phyloP scores from a whole-genome alignment of 129 eudicot genomes.

The Sambucus nigra region DNA sequence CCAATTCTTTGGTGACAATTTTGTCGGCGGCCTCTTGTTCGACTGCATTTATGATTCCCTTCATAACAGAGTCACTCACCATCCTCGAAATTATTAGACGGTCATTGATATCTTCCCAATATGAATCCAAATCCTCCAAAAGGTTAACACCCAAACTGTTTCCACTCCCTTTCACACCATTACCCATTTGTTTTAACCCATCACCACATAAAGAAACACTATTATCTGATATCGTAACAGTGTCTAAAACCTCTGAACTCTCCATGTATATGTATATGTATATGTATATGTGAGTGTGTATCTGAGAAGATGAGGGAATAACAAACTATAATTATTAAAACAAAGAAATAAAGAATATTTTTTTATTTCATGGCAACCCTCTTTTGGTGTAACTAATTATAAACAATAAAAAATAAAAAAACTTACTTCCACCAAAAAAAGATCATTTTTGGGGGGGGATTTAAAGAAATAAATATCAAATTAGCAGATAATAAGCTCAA shows the following conservation, averaged over 20 bases:
- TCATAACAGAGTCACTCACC: conserved; percentile 74
- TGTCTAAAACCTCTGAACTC: conserved; percentile 36
- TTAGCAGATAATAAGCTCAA: too few species aligned
- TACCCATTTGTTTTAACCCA: conserved; percentile 22
- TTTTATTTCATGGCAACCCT: too few species aligned
- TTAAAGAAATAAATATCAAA: too few species aligned
- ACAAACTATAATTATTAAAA: not conserved
- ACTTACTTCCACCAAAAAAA: not conserved
- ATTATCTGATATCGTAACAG: conserved; percentile 17
- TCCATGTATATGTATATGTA: conserved; percentile 34
- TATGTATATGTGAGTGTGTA: not conserved
- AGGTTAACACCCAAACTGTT: conserved; percentile 30
- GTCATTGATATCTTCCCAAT: conserved; percentile 60
- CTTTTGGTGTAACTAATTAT: not conserved
- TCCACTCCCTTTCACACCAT: conserved; percentile 22
- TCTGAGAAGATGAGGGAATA: not conserved
- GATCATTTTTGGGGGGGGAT: not conserved
- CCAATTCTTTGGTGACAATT: conserved; percentile 53
- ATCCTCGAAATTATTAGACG: conserved; percentile 56
- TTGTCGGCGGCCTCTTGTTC: conserved; percentile 61
- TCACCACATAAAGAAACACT: conserved; percentile 13
- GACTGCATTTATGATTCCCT: conserved; percentile 73
- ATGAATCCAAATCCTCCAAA: conserved; percentile 54
- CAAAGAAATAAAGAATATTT: not conserved
- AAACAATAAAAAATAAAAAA: too few species aligned